phyloP scores from a whole-genome alignment of 2,329 filamentous ascomycete species.

The Calonectria leucothoes region DNA sequence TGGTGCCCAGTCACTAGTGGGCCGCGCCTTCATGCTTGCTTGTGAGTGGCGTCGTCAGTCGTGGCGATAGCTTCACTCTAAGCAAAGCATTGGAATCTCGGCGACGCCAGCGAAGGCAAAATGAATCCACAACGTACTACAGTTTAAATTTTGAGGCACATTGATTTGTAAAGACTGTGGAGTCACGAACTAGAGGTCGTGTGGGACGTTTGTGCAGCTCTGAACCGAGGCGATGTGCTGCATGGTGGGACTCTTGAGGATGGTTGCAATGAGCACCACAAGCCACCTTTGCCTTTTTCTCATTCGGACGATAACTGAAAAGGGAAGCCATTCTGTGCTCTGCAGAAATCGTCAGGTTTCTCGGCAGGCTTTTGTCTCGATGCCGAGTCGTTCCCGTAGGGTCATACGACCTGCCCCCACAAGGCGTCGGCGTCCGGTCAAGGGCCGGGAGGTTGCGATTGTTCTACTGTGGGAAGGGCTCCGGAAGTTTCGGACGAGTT shows the following conservation, averaged over 20 bases:
- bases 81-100: not conserved
- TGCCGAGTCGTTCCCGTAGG: not conserved
- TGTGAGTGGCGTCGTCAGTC: not conserved
- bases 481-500: slow-evolving; percentile 23
- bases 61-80: slow-evolving; percentile 5
- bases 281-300: not conserved
- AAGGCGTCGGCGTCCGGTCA: not conserved
- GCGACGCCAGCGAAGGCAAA: not conserved
- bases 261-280: not conserved
- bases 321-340: not conserved
- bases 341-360: not conserved
- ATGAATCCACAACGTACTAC: not conserved
- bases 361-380: not conserved
- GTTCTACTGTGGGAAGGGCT: not conserved
- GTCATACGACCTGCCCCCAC: not conserved
- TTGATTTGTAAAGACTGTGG: not conserved
- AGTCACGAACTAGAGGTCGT: not conserved
- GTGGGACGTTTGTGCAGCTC: not conserved
- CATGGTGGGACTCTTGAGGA: not conserved
- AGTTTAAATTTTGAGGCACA: not conserved
- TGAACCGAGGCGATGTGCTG: not conserved
- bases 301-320: not conserved
- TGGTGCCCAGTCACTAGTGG: not conserved
- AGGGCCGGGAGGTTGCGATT: not conserved
- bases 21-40: not conserved